Conservation (phyloP, 257 asterid genomes). For the Solanum clarkiae region DNA sequence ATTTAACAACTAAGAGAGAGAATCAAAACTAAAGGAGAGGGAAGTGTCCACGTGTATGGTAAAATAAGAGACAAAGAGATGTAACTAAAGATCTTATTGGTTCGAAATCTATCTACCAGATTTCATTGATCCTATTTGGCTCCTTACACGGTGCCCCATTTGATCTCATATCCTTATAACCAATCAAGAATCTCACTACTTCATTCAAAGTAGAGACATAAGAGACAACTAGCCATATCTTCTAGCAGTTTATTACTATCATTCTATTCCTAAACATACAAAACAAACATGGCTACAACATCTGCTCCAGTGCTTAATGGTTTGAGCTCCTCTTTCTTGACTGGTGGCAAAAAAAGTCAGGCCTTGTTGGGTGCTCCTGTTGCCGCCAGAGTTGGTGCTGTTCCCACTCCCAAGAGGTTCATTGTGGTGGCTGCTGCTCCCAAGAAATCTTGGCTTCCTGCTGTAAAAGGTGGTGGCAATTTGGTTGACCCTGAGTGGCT, state of each 20-base stretch:
- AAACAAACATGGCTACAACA: constrained; percentile 58
- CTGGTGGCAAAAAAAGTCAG: constrained; percentile 64
- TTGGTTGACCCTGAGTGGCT: constrained; percentile 90
- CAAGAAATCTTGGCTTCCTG: constrained; percentile 97
- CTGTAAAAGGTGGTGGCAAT: constrained; percentile 54
- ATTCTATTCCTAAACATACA: neutral
- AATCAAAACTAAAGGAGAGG: constrained; percentile 15
- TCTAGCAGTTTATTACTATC: neutral
- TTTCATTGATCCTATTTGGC: constrained; percentile 60
- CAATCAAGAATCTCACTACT: neutral
- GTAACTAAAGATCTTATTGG: constrained; percentile 36
- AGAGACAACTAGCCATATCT: neutral
- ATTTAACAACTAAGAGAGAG: neutral
- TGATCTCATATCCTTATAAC: constrained; percentile 11
- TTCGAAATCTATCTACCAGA: constrained; percentile 38
- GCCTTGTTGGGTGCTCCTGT: constrained; percentile 32
- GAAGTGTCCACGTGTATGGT: constrained; percentile 22
- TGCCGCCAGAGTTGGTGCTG: constrained; percentile 25
- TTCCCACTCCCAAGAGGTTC: constrained; percentile 37
- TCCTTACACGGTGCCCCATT: constrained; percentile 10
- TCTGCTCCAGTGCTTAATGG: constrained; percentile 85
- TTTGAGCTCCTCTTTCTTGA: constrained; percentile 60
- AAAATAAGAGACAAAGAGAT: constrained; percentile 11
- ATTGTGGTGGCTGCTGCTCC: constrained; percentile 49
- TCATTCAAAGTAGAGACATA: constrained; percentile 4